Evolutionary conservation across 1,139 yeast genomes (phyloP).

Genomic region (Pichia sp.): DNA sequence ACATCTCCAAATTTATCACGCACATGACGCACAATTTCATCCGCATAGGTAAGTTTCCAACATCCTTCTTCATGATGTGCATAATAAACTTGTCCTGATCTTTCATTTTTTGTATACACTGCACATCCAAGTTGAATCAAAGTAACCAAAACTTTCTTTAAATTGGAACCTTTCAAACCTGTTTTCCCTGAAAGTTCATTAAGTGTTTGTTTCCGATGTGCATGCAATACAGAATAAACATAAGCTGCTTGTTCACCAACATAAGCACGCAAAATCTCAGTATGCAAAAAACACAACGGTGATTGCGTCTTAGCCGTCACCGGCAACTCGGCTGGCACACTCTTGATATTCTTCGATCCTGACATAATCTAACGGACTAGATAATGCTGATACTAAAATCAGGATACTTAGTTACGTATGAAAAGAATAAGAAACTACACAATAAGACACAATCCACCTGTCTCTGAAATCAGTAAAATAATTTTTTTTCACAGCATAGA

Average conservation of each 20-base stretch:
- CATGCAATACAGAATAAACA: slow-evolving; percentile 47
- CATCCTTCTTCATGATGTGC: slow-evolving; percentile 61
- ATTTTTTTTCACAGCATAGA: too few species aligned
- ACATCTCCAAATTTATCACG: slow-evolving; percentile 35
- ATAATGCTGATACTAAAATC: too few species aligned
- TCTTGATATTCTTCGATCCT: slow-evolving; percentile 4
- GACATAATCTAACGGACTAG: too few species aligned
- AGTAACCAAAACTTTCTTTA: slow-evolving; percentile 56
- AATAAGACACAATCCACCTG: too few species aligned
- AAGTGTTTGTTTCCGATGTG: slow-evolving; percentile 53
- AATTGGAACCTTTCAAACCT: slow-evolving; percentile 28
- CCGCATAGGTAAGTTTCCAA: slow-evolving; percentile 62
- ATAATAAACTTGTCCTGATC: slow-evolving; percentile 39
- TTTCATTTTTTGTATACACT: slow-evolving; percentile 29
- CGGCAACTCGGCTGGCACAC: slow-evolving; percentile 24
- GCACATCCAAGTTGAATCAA: slow-evolving; percentile 63
- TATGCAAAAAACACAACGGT: slow-evolving; percentile 55
- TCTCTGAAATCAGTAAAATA: too few species aligned
- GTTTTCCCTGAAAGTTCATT: slow-evolving; percentile 31
- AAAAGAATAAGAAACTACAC: too few species aligned
- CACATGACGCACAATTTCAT: slow-evolving; percentile 61
- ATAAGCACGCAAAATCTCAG: slow-evolving; percentile 47
- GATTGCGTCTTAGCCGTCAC: slow-evolving; percentile 34
- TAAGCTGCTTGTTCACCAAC: slow-evolving; percentile 62
- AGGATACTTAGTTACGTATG: too few species aligned